A percentile compares a stretch with the other conserved stretches of the same genome.
Evolutionary conservation across 768 basidiomycete species (phyloP).

Genomic region (Rhizopogon sp.): DNA sequence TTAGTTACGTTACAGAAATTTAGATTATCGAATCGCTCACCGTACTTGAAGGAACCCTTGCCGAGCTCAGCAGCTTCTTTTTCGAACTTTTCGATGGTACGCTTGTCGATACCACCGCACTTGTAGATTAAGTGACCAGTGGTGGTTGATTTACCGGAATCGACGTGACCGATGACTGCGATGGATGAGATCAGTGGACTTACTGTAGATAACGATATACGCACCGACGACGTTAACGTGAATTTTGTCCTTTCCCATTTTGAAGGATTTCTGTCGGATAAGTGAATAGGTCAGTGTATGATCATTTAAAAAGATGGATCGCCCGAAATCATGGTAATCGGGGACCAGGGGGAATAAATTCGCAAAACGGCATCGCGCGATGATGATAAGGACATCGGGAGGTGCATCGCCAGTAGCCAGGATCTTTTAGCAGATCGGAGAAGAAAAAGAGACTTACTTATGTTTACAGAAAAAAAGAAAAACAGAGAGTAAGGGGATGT

Average conservation of each 20-base stretch:
- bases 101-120: constrained; percentile 99
- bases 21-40: constrained; percentile 39
- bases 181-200: constrained; percentile 26
- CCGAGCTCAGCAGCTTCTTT: constrained; percentile 99
- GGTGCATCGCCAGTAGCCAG: constrained; percentile 13
- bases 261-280: constrained; percentile 42
- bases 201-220: constrained; percentile 33
- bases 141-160: constrained; percentile 99
- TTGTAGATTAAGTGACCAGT: constrained; percentile 99
- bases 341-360: constrained; percentile 2
- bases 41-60: constrained; percentile 98
- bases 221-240: constrained; percentile 98
- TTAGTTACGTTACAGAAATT: constrained; percentile 17
- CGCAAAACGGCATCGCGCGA: constrained; percentile 7
- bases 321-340: constrained; percentile 17
- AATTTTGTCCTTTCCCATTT: constrained; percentile 95
- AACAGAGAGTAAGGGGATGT: constrained; percentile 28
- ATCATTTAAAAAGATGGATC: constrained; percentile 10
- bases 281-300: constrained; percentile 8
- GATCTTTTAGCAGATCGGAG: constrained; percentile 1
- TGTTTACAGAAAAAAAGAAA: constrained; percentile 35
- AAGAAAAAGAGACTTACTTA: constrained; percentile 34
- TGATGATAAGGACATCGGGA: constrained; percentile 16
- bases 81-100: constrained; percentile 99
- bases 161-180: constrained; percentile 96